Base-by-base conservation (phyloP, 176 grass and related monocot genomes). In the Oryza meridionalis region DNA sequence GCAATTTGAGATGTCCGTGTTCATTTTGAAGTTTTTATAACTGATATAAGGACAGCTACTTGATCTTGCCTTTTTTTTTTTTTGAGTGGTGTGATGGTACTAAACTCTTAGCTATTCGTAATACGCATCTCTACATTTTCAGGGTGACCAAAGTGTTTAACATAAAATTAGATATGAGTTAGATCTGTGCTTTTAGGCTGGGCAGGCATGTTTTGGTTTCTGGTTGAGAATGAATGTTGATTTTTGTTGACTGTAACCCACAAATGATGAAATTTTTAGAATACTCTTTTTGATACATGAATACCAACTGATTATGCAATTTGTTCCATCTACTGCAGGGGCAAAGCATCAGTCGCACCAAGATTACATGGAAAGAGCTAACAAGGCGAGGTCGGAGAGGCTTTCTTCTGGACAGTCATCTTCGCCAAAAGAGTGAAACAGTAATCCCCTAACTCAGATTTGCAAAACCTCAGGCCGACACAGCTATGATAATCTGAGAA, bases 301-400 rank as follows among this genome's bases (percentile, higher is more conserved):
- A 4, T 77, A 35, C 2, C 16, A 29, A 15, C 33, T 80, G 51
- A 69, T 80, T 79, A 33, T 61, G 2, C 29, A 46, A 68, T 67
- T 43, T 69, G 51, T 75, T 32, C 65, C 46, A 65, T 82, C 29
- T 73, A 27, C 50, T 81, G 24, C 50, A 98, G 93, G 95, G 7
- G 42, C 92, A 14, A 95, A 93, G 67, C 96, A 98, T 75, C 74
- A 93, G n/a, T 98, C 96, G 19, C 93, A 98, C 84, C 96, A 95
- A 87, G 96, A 98, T 85, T 98, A 98, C 44, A 81, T 98, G 93
- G 96, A 95, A 72, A 91, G 65, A 73, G 93, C 91, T 81, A 93
- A 90, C 77, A 88, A 93, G 83, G 93, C 93, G 1, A 91, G 96
- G 85, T 87, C 83, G 5, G 96, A 98, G 59, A 88, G 93, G 43